Percentiles rank a stretch among this genome's conserved stretches.
Conservation (phyloP, 345 rosid genomes). For the Eucalyptus paniculata region DNA sequence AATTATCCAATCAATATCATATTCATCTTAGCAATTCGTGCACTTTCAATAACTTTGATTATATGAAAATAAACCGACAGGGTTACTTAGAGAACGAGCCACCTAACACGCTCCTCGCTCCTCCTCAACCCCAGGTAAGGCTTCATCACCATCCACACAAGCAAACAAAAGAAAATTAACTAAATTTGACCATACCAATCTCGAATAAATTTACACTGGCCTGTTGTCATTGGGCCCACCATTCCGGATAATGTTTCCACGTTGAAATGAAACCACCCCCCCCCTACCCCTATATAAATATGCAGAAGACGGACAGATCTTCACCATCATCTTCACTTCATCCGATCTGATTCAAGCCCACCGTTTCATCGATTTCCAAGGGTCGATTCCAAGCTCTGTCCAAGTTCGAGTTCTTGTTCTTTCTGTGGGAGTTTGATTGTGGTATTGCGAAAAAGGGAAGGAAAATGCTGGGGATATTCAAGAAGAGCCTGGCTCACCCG, state of each 20-base stretch:
- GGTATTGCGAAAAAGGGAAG: neutral
- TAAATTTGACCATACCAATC: neutral
- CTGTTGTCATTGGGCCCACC: neutral
- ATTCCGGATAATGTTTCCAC: neutral
- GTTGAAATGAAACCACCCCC: neutral
- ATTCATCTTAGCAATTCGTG: rapidly evolving
- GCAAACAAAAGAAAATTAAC: neutral
- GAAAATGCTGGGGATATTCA: constrained; percentile 63
- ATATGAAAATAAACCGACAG: neutral
- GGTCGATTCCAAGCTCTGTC: neutral
- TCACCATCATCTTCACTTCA: neutral
- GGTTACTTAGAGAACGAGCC: neutral
- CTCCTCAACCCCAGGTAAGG: neutral
- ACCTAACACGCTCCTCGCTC: neutral
- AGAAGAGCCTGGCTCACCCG: constrained; percentile 36
- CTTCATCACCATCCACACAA: neutral
- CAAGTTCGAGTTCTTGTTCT: neutral
- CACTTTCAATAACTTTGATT: neutral
- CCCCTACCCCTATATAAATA: neutral
- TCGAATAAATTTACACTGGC: constrained; percentile 28
- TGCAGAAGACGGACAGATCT: neutral
- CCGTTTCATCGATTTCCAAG: neutral
- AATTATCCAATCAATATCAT: rapidly evolving
- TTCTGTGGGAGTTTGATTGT: neutral
- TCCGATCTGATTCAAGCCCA: neutral